Percentiles rank a stretch among this genome's conserved stretches.
phyloP scores from a whole-genome alignment of 169 alveolate genomes.

The Toxoplasma gondii region DNA sequence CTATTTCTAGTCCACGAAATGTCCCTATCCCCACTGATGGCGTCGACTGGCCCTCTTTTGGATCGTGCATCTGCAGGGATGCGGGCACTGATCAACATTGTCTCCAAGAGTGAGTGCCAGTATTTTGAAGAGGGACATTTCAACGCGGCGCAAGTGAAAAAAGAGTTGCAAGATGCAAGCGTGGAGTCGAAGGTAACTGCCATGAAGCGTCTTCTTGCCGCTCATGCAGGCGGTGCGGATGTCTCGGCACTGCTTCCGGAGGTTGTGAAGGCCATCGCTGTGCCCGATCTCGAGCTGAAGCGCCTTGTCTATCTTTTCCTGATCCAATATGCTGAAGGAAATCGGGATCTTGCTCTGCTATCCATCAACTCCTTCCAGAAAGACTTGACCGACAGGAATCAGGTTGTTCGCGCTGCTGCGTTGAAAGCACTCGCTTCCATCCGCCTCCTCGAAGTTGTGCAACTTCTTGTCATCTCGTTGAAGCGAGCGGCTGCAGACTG shows the following conservation, averaged over 20 bases:
- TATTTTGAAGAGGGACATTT: slow-evolving; percentile 69
- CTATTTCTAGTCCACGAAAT: background rate
- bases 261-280: slow-evolving; percentile 80
- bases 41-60: slow-evolving; percentile 64
- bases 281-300: slow-evolving; percentile 78
- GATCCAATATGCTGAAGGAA: slow-evolving; percentile 77
- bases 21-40: background rate
- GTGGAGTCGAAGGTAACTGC: slow-evolving; percentile 79
- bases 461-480: slow-evolving; percentile 76
- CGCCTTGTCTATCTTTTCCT: slow-evolving; percentile 80
- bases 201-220: slow-evolving; percentile 80
- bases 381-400: slow-evolving; percentile 79
- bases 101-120: slow-evolving; percentile 66
- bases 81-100: slow-evolving; percentile 64
- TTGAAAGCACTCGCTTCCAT: slow-evolving; percentile 82
- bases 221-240: slow-evolving; percentile 74
- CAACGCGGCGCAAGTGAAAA: slow-evolving; percentile 49
- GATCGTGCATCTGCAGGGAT: slow-evolving; percentile 74
- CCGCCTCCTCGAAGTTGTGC: slow-evolving; percentile 78
- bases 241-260: slow-evolving; percentile 81
- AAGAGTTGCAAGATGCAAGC: slow-evolving; percentile 63
- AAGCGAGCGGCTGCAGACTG: slow-evolving; percentile 81
- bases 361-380: slow-evolving; percentile 82
- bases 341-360: slow-evolving; percentile 77
- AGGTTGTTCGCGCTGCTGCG: slow-evolving; percentile 82